phyloP scores from a whole-genome alignment of 2,329 filamentous ascomycete genomes.

The Apiospora rasikravindrae region DNA sequence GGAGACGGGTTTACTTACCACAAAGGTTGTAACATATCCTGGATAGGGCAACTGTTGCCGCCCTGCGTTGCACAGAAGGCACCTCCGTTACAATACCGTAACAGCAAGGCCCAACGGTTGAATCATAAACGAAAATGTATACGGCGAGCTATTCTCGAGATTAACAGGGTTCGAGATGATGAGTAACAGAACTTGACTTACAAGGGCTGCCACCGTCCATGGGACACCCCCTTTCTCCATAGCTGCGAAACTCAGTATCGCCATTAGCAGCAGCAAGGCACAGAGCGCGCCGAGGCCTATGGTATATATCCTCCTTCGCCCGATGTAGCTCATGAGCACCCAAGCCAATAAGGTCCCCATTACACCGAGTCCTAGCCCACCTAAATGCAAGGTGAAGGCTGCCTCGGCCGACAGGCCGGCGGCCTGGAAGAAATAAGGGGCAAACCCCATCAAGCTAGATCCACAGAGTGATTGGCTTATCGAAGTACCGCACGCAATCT shows the following conservation, averaged over 20 bases:
- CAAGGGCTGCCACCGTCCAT: constrained; percentile 22
- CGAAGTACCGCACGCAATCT: constrained; percentile 37
- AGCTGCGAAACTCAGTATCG: constrained; percentile 18
- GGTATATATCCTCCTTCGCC: constrained; percentile 24
- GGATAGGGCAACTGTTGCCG: constrained; percentile 23
- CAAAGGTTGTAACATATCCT: constrained; percentile 26
- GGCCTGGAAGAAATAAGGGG: constrained; percentile 39
- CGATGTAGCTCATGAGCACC: constrained; percentile 24
- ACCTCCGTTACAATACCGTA: constrained; percentile 25
- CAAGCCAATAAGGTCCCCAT: constrained; percentile 22
- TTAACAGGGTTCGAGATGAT: constrained; percentile 5
- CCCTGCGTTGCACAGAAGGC: constrained; percentile 23
- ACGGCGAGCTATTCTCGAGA: constrained; percentile 18
- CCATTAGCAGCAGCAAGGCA: constrained; percentile 21
- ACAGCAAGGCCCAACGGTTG: constrained; percentile 24
- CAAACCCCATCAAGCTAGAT: constrained; percentile 33
- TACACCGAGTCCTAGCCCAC: constrained; percentile 17
- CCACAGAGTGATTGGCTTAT: constrained; percentile 32
- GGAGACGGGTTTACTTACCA: not conserved
- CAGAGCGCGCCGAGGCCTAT: constrained; percentile 22
- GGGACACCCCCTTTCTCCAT: not conserved
- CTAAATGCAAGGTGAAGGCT: constrained; percentile 22
- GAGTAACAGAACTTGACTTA: constrained; percentile 1
- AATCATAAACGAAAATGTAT: constrained; percentile 23
- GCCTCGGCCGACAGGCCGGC: constrained; percentile 29